Base-by-base conservation (phyloP, 164 flowering plant species). In the Vitis labrusca region DNA sequence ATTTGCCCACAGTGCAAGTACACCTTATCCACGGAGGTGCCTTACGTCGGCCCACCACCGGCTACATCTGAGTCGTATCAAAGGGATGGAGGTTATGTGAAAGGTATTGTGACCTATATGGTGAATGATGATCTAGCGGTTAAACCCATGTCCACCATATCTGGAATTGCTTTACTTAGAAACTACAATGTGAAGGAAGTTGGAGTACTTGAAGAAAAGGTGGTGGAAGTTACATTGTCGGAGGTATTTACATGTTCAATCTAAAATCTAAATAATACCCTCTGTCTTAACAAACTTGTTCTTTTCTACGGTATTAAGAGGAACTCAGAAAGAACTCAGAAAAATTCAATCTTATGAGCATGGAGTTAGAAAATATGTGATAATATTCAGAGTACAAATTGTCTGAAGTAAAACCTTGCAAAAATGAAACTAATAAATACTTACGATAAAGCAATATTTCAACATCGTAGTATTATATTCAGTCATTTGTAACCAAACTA, bases 81-180 rank as follows among this genome's bases (percentile, higher is more conserved):
- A 15, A 49, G 32, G 32, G 14, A 52, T 7, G 76, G 62, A 14
- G 85, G 85, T 4, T 80, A 55, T 68, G 87, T 83, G 65, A 79
- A 77, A 53, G 85, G 74, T 2, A 61, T 77, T 50, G 82, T 78
- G 23, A 78, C 84, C 0, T 88, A 85, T 60, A 81, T 79, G 79
- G 74, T 84, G 8, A 78, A 68, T 80, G 89, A 88, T 79, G 76
- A 83, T 64, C 61, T 85, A 27, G 77, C 4, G 12, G 83, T 86
- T 23, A 69, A 44, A 14, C 88, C 88, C 3, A 74, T 85, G 83
- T 85, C 87, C 0, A 75, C 80, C 17, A 72, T 77, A 5, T 77
- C 85, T 0, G 57, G 71, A 57, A 67, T 82, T 17, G 32, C 84
- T 52, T 59, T 84, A 9, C 71, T 81, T 0, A 79, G 74, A 58